A percentile compares a stretch with the other conserved stretches of the same genome.
phyloP scores from a whole-genome alignment of 2,329 filamentous ascomycete genomes.

The Rugonectria rugulosa region DNA sequence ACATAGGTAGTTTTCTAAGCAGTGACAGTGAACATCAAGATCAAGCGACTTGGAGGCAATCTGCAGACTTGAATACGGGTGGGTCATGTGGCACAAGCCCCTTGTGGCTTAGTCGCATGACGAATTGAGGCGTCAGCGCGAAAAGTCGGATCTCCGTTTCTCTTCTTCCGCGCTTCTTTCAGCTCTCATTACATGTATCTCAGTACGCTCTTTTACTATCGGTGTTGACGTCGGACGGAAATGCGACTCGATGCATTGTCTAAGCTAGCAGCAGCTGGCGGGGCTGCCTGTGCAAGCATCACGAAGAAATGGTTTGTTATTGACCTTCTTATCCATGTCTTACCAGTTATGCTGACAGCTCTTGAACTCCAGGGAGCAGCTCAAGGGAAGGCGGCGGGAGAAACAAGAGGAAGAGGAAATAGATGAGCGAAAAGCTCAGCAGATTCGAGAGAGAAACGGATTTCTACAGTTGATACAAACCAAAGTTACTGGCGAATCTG shows the following conservation, averaged over 20 bases:
- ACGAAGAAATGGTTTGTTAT: conserved; percentile 16
- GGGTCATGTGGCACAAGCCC: background rate
- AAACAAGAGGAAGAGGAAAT: conserved; percentile 12
- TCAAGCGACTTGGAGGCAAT: too few species aligned
- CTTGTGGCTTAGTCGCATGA: background rate
- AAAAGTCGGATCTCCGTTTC: too few species aligned
- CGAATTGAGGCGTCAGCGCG: background rate
- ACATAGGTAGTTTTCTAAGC: too few species aligned
- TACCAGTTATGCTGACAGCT: background rate
- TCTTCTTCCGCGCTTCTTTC: too few species aligned
- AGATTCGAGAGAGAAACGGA: conserved; percentile 31
- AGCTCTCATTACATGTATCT: background rate
- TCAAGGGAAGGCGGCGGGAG: conserved; percentile 9
- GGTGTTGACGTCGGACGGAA: background rate
- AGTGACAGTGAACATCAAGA: too few species aligned
- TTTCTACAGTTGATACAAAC: conserved; percentile 24
- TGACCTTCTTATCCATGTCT: background rate
- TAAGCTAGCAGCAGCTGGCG: conserved; percentile 13
- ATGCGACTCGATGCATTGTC: conserved; percentile 17
- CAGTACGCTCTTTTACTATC: background rate
- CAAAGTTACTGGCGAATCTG: conserved; percentile 33
- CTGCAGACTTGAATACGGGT: too few species aligned
- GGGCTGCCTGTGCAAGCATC: conserved; percentile 10
- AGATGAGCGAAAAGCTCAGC: conserved; percentile 17
- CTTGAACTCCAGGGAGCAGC: conserved; percentile 1